Evolutionary conservation across 2,329 filamentous ascomycete species (phyloP).

Genomic region (Pyricularia sp.): DNA sequence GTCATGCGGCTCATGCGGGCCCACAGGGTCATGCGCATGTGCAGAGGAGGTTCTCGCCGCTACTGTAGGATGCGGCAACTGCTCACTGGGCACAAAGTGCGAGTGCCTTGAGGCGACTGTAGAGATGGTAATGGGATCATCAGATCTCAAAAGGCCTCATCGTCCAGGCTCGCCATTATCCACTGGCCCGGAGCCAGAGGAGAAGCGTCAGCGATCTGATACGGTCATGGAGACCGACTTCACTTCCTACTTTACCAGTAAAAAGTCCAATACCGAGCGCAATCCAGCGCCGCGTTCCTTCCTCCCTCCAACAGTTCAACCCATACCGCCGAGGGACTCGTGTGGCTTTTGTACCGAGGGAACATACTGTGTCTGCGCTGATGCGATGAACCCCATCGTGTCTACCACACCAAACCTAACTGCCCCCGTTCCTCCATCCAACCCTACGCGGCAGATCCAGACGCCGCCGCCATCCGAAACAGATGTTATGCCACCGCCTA

Average conservation of each 20-base stretch:
- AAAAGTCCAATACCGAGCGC: slow-evolving; percentile 17
- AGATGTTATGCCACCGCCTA: slow-evolving; percentile 41
- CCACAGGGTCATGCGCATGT: slow-evolving; percentile 42
- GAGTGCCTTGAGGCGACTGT: slow-evolving; percentile 41
- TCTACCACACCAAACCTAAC: slow-evolving; percentile 26
- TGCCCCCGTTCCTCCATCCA: slow-evolving; percentile 22
- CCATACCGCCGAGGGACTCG: slow-evolving; percentile 45
- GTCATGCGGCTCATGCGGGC: slow-evolving; percentile 43
- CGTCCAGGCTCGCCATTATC: slow-evolving; percentile 28
- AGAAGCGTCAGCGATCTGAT: slow-evolving; percentile 44
- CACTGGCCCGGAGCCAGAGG: slow-evolving; percentile 26
- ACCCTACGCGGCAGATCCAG: slow-evolving; percentile 32
- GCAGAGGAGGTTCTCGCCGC: slow-evolving; percentile 44
- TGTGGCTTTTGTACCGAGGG: slow-evolving; percentile 78
- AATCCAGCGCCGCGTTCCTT: slow-evolving; percentile 7
- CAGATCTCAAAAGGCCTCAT: slow-evolving; percentile 34
- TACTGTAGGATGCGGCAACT: slow-evolving; percentile 50
- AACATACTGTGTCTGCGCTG: slow-evolving; percentile 71
- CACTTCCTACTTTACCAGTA: slow-evolving; percentile 48
- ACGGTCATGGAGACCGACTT: slow-evolving; percentile 58
- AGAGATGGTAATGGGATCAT: slow-evolving; percentile 16
- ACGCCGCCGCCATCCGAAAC: slow-evolving; percentile 49
- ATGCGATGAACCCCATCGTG: slow-evolving; percentile 23
- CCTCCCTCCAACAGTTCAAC: neutral
- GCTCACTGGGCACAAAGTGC: slow-evolving; percentile 48